phyloP scores from a whole-genome alignment of 352 stramenopile species.

The Discostella stelligera region DNA sequence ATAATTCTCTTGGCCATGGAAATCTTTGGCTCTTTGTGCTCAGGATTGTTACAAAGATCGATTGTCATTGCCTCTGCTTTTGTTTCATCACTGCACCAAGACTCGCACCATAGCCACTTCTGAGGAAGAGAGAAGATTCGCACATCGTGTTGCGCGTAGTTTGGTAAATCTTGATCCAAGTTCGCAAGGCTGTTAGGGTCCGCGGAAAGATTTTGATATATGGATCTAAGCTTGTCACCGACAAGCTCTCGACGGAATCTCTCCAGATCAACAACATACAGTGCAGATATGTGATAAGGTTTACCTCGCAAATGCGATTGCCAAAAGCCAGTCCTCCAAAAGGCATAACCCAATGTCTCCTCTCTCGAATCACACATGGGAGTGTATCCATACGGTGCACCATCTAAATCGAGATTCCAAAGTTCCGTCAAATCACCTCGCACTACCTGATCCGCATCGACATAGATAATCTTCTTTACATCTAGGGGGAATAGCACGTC shows the following conservation, averaged over 20 bases:
- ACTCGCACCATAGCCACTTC: slow-evolving; percentile 99
- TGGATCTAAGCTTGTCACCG: slow-evolving; percentile 92
- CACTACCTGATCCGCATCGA: slow-evolving; percentile 98
- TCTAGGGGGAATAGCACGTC: slow-evolving; percentile 98
- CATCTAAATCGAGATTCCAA: slow-evolving; percentile 97
- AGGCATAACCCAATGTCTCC: slow-evolving; percentile 96
- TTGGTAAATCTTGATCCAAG: slow-evolving; percentile 99
- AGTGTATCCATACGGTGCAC: slow-evolving; percentile 95
- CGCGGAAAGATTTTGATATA: slow-evolving; percentile 95
- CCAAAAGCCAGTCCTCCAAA: slow-evolving; percentile 98
- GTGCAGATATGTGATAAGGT: slow-evolving; percentile 98
- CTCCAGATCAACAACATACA: slow-evolving; percentile 99
- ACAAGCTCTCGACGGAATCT: slow-evolving; percentile 92
- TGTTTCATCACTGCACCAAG: slow-evolving; percentile 98
- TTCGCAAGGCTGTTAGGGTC: slow-evolving; percentile 99
- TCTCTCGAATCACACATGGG: slow-evolving; percentile 95
- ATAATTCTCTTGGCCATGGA: slow-evolving; percentile 99
- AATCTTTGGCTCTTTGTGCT: slow-evolving; percentile 99
- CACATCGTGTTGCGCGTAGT: slow-evolving; percentile 93
- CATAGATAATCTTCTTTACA: slow-evolving; percentile 99
- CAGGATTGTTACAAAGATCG: slow-evolving; percentile 99
- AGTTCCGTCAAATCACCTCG: slow-evolving; percentile 97
- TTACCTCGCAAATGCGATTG: slow-evolving; percentile 94
- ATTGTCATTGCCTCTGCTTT: slow-evolving; percentile 99
- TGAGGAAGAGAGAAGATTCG: slow-evolving; percentile 96